Evolutionary conservation across 345 rosid genomes (phyloP).

Genomic region (Aurinia saxatilis): DNA sequence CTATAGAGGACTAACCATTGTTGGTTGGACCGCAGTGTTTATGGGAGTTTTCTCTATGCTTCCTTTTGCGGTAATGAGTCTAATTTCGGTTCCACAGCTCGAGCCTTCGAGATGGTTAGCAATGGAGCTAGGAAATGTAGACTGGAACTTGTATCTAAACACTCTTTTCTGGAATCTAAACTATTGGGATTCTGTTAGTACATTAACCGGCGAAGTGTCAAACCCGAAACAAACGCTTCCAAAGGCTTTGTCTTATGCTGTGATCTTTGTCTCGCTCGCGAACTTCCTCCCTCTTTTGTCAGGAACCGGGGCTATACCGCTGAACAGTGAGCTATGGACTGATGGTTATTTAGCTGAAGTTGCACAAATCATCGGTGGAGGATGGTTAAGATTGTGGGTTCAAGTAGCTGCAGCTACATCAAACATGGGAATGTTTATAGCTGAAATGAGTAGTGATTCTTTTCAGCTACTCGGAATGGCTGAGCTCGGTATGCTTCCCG

Average conservation of each 20-base stretch:
- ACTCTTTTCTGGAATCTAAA: constrained; percentile 71
- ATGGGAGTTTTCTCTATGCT: constrained; percentile 57
- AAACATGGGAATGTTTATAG: constrained; percentile 73
- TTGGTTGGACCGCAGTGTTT: constrained; percentile 57
- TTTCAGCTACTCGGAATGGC: constrained; percentile 82
- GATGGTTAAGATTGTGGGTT: constrained; percentile 65
- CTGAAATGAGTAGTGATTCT: constrained; percentile 77
- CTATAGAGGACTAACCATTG: constrained; percentile 63
- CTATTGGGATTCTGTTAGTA: constrained; percentile 72
- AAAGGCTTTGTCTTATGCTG: constrained; percentile 43
- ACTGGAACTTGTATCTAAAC: constrained; percentile 64
- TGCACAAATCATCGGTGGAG: constrained; percentile 51
- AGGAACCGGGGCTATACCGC: constrained; percentile 57
- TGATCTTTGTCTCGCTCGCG: constrained; percentile 47
- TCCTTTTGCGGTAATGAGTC: constrained; percentile 54
- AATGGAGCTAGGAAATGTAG: constrained; percentile 32
- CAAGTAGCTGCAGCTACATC: constrained; percentile 72
- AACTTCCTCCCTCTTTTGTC: constrained; percentile 54
- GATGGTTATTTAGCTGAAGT: constrained; percentile 67
- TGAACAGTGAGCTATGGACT: constrained; percentile 49
- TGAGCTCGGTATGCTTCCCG: constrained; percentile 64
- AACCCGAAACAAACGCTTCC: constrained; percentile 59
- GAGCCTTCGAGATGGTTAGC: constrained; percentile 56
- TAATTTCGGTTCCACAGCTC: constrained; percentile 48
- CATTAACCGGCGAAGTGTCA: constrained; percentile 62